Base-by-base conservation (phyloP, 2,329 filamentous ascomycete species). In the Colletotrichum tropicale region DNA sequence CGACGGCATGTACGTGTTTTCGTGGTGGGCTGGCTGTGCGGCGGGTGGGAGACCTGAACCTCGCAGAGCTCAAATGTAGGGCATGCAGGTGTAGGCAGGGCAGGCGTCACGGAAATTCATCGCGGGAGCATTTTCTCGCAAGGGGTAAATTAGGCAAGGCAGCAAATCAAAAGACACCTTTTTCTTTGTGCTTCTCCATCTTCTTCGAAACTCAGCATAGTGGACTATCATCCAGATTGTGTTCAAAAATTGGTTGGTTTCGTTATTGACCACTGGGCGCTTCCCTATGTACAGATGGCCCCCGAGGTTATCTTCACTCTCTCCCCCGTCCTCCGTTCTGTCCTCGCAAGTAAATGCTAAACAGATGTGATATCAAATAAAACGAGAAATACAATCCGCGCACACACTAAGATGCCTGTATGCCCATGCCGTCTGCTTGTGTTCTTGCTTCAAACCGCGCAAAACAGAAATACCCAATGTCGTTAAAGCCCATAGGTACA, bases 331-430 rank as follows among this genome's bases (percentile, higher is more conserved):
- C 34, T 26, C 52, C 15, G 24, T 43, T 28, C 32, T 71, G 34
- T 30, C 24, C 34, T 36, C 21, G 60, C 60, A 32, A 38, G 18
- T 38, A 36, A 61, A 48, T 64, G 38, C 34, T 36, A 55, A 43
- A 71, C 66, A 55, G 18, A 55, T 34, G 34, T 70, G 76, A 73
- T 77, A 77, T 77, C 61, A 76, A 55, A 74, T 55, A 55, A 48
- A 34, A 65, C 55, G 36, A 38, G 15, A 38, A 38, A 38, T 38
- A 38, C 64, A 66, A 34, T 66, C 28, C 18, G 30, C 18, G 30
- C 15, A 64, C 21, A 18, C 18, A 67, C 38, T n/a, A 52, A 56
- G 58, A 65, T 48, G 48, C 56, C 71, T 67, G 15, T 34, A 16
- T 55, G 55, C 30, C 43, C 68, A 71, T 34, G 72, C 68, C 55